A percentile compares a stretch with the other conserved stretches of the same genome.
phyloP scores from a whole-genome alignment of 345 rosid species.

The Mangifera indica region DNA sequence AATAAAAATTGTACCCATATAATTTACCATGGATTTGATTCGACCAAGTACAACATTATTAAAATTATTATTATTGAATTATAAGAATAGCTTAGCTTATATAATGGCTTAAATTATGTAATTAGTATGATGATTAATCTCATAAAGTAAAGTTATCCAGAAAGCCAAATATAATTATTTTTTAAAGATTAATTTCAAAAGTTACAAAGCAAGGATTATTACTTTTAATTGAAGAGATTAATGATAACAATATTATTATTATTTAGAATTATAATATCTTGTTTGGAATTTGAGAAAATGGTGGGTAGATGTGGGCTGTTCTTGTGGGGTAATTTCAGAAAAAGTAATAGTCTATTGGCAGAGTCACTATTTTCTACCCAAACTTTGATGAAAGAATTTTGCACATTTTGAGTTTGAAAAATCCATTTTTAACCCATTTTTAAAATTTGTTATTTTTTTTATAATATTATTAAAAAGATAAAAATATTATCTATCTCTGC shows the following conservation, averaged over 20 bases:
- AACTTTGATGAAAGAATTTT: no score
- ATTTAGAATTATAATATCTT: no score
- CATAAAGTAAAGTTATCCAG: not conserved
- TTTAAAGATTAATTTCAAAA: no score
- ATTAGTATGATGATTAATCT: not conserved
- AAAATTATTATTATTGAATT: constrained; percentile 8
- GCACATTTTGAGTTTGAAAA: no score
- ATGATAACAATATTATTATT: constrained; percentile 33
- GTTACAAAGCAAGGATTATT: constrained; percentile 8
- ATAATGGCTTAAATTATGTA: constrained; percentile 11
- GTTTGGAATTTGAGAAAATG: constrained; percentile 53
- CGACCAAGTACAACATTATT: constrained; percentile 9
- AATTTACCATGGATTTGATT: constrained; percentile 1
- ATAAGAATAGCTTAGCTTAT: not conserved
- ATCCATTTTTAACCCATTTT: no score
- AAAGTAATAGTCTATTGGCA: not conserved
- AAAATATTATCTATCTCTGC: no score
- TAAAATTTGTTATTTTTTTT: no score
- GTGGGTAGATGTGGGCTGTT: constrained; percentile 40
- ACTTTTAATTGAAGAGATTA: constrained; percentile 31
- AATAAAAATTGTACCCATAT: constrained; percentile 4
- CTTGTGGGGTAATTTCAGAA: constrained; percentile 12
- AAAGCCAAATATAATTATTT: no score
- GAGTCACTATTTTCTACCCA: no score
- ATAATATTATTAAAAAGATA: not conserved